These are phyloP conservation scores for Kwoniella sp. DNA, from an alignment of 768 basidiomycete species.

Conservation along the genomic window DNA sequence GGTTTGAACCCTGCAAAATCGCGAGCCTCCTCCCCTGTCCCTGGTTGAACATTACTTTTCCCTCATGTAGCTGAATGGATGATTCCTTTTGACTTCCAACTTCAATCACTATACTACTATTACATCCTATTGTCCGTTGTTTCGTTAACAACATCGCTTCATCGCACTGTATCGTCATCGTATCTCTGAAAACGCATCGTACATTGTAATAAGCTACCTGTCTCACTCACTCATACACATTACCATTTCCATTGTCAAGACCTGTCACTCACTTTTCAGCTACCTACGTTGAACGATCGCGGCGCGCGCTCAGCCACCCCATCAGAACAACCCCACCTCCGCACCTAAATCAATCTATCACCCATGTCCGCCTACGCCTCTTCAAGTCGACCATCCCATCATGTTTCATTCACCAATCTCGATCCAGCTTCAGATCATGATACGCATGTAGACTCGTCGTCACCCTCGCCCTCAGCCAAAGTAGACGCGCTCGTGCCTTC, in stretches of 20 bases:
- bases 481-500: slow-evolving; percentile 15
- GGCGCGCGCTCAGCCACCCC: background rate
- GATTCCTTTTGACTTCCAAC: too few species aligned
- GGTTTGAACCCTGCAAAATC: slow-evolving; percentile 10
- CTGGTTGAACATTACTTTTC: slow-evolving; percentile 2
- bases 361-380: slow-evolving; percentile 17
- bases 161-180: too few species aligned
- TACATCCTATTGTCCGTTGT: background rate
- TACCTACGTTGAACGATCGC: background rate
- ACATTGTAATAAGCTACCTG: too few species aligned
- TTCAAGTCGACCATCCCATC: slow-evolving; percentile 5
- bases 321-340: background rate
- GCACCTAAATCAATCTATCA: background rate
- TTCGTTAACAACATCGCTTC: too few species aligned
- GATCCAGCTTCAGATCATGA: slow-evolving; percentile 3
- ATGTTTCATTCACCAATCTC: slow-evolving; percentile 11
- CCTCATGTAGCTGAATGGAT: background rate
- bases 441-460: slow-evolving; percentile 12
- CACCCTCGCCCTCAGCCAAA: slow-evolving; percentile 25
- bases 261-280: background rate
- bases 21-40: slow-evolving; percentile 14
- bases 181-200: too few species aligned
- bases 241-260: background rate
- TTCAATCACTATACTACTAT: background rate
- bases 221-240: background rate